Evolutionary conservation across 306 rosid genomes (phyloP), one percentile per base, ranked within the genome.

Genomic region (Vicia villosa): DNA sequence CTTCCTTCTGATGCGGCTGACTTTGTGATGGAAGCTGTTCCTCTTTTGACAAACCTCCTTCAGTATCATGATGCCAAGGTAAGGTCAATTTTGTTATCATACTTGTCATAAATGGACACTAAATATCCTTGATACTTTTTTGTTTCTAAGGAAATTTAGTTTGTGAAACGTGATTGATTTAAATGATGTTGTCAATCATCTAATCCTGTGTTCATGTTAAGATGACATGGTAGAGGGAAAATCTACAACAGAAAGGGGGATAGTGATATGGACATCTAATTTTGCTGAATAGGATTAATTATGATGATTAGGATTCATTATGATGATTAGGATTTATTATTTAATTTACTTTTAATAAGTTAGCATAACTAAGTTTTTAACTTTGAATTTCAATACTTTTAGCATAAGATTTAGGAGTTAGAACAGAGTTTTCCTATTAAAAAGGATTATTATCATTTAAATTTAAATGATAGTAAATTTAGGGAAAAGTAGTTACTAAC

Each of bases 11-110:
- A 93, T 81, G 98, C 96, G 17, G 89, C 98, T 52, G 96, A 93
- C 79, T 93, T 93, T 81, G 98, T 93, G 69, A 93, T 93, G 98
- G 98, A 93, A 86, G 96, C 98, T 37, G 97, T 93, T 51, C 98
- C 98, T 32, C 86, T 88, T 52, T 72, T 93, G 85, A 88, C 96
- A 20, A 93, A 93, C 79, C 93, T 93, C 54, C 96, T 93, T 75
- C 98, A 93, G 76, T 88, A 90, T 77, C 98, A 85, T 50, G 98
- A 93, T 83, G 75, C 96, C 74, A 93, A 90, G 91, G 97, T 86
- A 74, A 42, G 55, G 15, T 28, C 5, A 24, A 22, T 15, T 51
- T 73, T 70, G 34, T 17, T 64, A 59, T 64, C 26, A 66, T 16
- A 11, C 41, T 28, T 59, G 15, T 41, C 32, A 40, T 70, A 24